Percentiles rank a stretch among this genome's conserved stretches.
Conservation (phyloP, 805 yeast species). For the Saccharomyces kudriavzevii region DNA sequence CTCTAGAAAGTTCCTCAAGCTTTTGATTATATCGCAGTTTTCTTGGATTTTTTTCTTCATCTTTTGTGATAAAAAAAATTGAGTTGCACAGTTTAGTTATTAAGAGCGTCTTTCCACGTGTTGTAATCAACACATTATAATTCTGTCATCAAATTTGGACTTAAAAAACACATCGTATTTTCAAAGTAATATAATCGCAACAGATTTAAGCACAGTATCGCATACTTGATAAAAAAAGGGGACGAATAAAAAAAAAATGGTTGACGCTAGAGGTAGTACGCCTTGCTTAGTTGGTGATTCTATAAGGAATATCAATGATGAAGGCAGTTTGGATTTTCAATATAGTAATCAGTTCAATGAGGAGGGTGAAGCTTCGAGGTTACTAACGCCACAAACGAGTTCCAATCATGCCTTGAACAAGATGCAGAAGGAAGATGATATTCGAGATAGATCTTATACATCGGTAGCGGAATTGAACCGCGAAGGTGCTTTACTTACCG, state of each 20-base stretch:
- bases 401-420: constrained; percentile 10
- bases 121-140: not conserved
- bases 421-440: constrained; percentile 10
- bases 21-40: not conserved
- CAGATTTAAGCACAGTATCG: not conserved
- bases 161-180: not conserved
- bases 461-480: constrained; percentile 29
- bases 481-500: constrained; percentile 31
- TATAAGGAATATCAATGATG: constrained; percentile 23
- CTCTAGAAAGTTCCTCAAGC: not conserved
- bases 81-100: not conserved
- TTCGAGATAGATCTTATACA: constrained; percentile 16
- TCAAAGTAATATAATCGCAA: not conserved
- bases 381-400: constrained; percentile 5
- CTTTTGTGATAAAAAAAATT: not conserved
- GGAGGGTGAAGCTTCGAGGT: not conserved
- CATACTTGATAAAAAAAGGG: not conserved
- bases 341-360: constrained; percentile 3
- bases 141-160: not conserved
- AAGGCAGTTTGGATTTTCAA: constrained; percentile 15
- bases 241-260: not conserved
- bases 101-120: not conserved
- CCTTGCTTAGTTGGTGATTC: constrained; percentile 27
- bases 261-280: constrained; percentile 4
- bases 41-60: not conserved